These are phyloP conservation scores for Aspergillus olivimuriae DNA, from an alignment of 495 filamentous ascomycete species.

Conservation along the genomic window DNA sequence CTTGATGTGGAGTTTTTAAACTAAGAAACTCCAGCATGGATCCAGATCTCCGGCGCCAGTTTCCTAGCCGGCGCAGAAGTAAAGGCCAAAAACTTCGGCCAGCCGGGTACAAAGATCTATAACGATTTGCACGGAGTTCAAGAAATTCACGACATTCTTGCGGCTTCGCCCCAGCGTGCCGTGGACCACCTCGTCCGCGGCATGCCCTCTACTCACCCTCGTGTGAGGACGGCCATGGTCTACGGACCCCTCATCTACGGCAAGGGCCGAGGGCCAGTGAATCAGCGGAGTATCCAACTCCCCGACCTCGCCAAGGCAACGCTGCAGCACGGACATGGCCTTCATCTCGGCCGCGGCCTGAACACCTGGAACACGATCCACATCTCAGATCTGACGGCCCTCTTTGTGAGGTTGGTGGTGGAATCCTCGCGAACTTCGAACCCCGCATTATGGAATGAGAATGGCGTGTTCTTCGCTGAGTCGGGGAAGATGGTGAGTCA, in stretches of 20 bases:
- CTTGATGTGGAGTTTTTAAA: not conserved
- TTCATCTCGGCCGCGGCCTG: constrained; percentile 48
- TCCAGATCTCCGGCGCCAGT: constrained; percentile 15
- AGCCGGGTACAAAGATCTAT: constrained; percentile 4
- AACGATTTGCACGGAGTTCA: constrained; percentile 7
- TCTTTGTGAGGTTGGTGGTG: constrained; percentile 47
- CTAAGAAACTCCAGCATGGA: constrained; percentile 13
- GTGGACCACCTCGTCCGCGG: constrained; percentile 42
- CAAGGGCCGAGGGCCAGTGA: constrained; percentile 53
- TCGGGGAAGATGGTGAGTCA: constrained; percentile 44
- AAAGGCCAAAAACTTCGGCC: constrained; percentile 2
- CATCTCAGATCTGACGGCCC: constrained; percentile 51
- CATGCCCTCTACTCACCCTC: constrained; percentile 10
- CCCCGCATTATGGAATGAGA: constrained; percentile 52
- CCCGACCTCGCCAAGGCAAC: constrained; percentile 42
- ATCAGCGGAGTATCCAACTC: constrained; percentile 52
- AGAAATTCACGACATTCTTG: constrained; percentile 20
- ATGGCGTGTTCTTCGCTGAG: constrained; percentile 60
- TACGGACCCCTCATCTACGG: constrained; percentile 67
- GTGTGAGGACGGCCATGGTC: constrained; percentile 54
- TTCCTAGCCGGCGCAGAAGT: constrained; percentile 6
- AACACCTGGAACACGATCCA: constrained; percentile 58
- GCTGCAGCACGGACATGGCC: constrained; percentile 46
- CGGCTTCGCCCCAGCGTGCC: constrained; percentile 37
- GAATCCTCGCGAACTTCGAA: constrained; percentile 38